These are phyloP conservation scores for Saccharomycopsis guyanensis DNA, from an alignment of 805 yeast genomes.

Conservation along the genomic window DNA sequence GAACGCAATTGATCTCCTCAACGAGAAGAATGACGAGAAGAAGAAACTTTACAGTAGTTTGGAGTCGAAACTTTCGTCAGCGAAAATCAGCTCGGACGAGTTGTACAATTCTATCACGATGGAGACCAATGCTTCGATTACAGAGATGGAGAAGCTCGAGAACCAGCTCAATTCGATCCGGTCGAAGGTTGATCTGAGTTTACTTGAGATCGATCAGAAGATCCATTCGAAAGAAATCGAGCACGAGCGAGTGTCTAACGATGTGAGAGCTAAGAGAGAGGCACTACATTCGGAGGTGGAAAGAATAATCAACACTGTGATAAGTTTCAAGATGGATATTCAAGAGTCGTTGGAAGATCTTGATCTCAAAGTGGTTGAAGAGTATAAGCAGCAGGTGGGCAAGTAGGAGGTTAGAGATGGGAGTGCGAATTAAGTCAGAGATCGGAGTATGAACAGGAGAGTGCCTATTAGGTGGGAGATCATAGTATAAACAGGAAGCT, in stretches of 20 bases:
- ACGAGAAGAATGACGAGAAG: constrained; percentile 49
- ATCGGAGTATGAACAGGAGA: neutral
- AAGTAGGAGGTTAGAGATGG: neutral
- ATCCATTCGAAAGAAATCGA: constrained; percentile 42
- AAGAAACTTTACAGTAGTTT: constrained; percentile 48
- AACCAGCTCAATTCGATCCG: constrained; percentile 46
- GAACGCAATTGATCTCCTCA: constrained; percentile 48
- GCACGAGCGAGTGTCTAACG: constrained; percentile 41
- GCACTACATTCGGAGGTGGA: constrained; percentile 46
- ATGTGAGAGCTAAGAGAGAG: constrained; percentile 40
- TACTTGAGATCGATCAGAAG: constrained; percentile 38
- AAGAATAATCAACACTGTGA: constrained; percentile 49
- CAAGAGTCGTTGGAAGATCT: constrained; percentile 58
- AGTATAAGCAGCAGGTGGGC: neutral
- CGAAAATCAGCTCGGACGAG: constrained; percentile 48
- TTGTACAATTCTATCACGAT: constrained; percentile 46
- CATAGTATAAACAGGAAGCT: too few species aligned
- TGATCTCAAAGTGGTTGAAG: constrained; percentile 37
- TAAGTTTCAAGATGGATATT: constrained; percentile 58
- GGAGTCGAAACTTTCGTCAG: constrained; percentile 46
- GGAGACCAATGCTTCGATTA: constrained; percentile 44
- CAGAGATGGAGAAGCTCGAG: constrained; percentile 61
- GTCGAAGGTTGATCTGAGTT: constrained; percentile 40
- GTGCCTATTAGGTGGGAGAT: too few species aligned
- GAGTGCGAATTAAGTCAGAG: neutral